phyloP scores from a whole-genome alignment of 805 yeast species.

The Yamadazyma ubonensis region DNA sequence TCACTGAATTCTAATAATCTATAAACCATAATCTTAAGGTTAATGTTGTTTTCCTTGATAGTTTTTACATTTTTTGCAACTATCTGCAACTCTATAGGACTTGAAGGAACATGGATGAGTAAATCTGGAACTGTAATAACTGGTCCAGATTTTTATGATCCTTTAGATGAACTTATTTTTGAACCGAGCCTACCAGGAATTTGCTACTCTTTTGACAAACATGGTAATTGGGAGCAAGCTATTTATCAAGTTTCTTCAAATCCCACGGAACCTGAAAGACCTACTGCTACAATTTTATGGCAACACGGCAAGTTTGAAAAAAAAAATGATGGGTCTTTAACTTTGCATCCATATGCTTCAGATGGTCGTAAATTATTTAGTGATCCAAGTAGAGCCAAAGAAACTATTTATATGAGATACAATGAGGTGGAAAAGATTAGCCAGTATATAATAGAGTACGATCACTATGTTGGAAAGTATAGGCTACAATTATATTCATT shows the following conservation, averaged over 20 bases:
- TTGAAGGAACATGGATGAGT: constrained; percentile 24
- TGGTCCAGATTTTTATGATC: constrained; percentile 20
- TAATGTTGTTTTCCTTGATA: not conserved
- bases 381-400: constrained; percentile 20
- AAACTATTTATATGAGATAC: constrained; percentile 19
- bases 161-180: constrained; percentile 18
- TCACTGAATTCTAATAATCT: too few relatives aligned
- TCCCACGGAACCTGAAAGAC: constrained; percentile 18
- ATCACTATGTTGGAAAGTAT: constrained; percentile 16
- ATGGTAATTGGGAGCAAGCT: constrained; percentile 24
- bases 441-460: constrained; percentile 18
- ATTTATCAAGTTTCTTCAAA: constrained; percentile 19
- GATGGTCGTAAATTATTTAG: constrained; percentile 23
- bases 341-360: constrained; percentile 15
- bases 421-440: constrained; percentile 15
- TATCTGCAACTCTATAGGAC: not conserved
- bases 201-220: constrained; percentile 19
- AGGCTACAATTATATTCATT: constrained; percentile 17
- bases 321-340: constrained; percentile 13
- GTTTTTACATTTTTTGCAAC: not conserved
- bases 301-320: constrained; percentile 21
- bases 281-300: constrained; percentile 21
- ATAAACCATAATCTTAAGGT: not conserved
- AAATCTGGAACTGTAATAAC: constrained; percentile 20
- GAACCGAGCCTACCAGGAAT: constrained; percentile 24